Conservation (phyloP, 2,329 filamentous ascomycete genomes). For the Coniochaeta ligniaria region DNA sequence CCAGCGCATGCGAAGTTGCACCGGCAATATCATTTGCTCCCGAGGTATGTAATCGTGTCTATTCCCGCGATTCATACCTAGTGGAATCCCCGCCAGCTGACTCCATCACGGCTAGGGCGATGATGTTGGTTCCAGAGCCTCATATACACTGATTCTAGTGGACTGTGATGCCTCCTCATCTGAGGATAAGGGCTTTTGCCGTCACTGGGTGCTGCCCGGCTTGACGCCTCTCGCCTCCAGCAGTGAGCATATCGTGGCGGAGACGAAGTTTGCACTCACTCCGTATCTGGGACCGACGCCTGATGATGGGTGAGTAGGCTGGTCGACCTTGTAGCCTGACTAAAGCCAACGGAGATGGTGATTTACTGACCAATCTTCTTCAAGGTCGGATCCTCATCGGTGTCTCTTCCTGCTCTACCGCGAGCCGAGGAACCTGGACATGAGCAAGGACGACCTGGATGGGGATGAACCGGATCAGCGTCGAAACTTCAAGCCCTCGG, state of each 20-base stretch:
- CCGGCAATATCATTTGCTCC: slow-evolving; percentile 28
- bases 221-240: neutral
- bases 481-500: neutral
- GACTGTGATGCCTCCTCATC: neutral
- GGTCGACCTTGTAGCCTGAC: neutral
- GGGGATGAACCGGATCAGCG: neutral
- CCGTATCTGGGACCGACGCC: neutral
- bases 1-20: slow-evolving; percentile 25
- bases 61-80: neutral
- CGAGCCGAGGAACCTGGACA: neutral
- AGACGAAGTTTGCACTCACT: neutral
- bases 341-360: neutral
- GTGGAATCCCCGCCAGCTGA: neutral
- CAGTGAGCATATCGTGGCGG: neutral
- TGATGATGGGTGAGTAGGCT: neutral
- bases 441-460: neutral
- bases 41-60: slow-evolving; percentile 18
- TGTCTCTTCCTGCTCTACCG: neutral
- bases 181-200: neutral
- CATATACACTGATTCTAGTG: neutral
- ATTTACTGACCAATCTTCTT: neutral
- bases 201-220: neutral
- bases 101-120: neutral
- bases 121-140: neutral
- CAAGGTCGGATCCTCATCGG: neutral